Evolutionary conservation across 2,329 filamentous ascomycete genomes (phyloP), one percentile per base, ranked within the genome.

Genomic region (Sphaerulina vaccinii): DNA sequence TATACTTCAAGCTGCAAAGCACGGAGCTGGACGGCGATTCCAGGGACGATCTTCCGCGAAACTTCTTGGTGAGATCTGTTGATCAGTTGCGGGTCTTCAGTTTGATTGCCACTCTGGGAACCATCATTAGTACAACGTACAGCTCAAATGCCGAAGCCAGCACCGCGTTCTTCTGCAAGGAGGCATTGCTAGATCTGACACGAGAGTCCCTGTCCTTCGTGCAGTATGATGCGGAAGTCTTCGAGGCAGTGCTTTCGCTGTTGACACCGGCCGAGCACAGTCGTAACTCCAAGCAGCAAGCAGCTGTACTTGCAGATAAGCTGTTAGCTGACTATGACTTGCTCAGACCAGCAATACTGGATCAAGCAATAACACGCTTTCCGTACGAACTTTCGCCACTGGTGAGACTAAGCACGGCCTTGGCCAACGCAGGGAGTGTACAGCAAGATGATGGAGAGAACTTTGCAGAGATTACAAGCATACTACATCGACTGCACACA

Each of bases 371-470:
- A 37, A 80, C 82, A 54, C 84, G 92, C 49, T 96, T 90, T 65
- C 92, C 92, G 0, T 92, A 88, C 68, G 92, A 96, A 70, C 85
- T 88, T 40, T 71, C 84, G 2, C 90, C 91, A 0, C 89, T 96
- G 62, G 72, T 95, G 54, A 60, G 58, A 15, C 45, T 68, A 2
- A 58, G 62, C 50, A 62, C 61, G 9, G 56, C 54, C 8, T 51
- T 67, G 8, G 58, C 62, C 2, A 44, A 38, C 11, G 54, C 52
- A 6, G 50, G 52, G 6, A 50, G 47, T 21, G 35, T 32, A n/a
- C n/a, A n/a, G n/a, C 18, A 35, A 15, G 43, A 29, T 15, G 15
- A 44, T 23, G 27, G 19, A 8, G 44, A 49, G 18, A 59, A 54
- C 2, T 35, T 52, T 11, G 41, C 56, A 3, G 40, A 41, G 16